Evolutionary conservation across 805 yeast genomes (phyloP), one percentile per base, ranked within the genome.

Genomic region (Candida orba): DNA sequence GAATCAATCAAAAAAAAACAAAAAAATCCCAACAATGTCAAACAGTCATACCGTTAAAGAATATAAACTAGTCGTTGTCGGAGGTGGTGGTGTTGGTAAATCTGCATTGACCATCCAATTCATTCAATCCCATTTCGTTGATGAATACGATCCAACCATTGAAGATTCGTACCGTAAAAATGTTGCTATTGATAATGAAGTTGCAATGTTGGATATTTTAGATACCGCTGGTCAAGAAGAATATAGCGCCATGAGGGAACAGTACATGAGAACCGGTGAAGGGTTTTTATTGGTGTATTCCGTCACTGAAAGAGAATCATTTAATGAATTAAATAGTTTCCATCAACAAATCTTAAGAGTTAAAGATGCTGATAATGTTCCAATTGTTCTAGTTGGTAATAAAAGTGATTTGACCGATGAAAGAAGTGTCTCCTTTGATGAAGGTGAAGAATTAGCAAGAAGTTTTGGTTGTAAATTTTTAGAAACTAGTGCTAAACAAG

Each of bases 151-250:
- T 66, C 99, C 99, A 9, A 93, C 99, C 10, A 93, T 93, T 59
- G 99, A 93, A 66, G 93, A 84, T 58, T 81, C 90, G 1, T 85
- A 84, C 64, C 76, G 96, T 53, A 93, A 93, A 60, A 91, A 85
- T 57, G 84, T 93, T 57, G 79, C 77, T 24, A 79, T 93, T 34
- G 95, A 90, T 61, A 79, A 78, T 46, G 86, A 82, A 59, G 84
- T 79, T 32, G 81, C 86, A 1, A 72, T 85, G 22, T 66, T 84
- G 50, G 99, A 93, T 63, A 89, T 93, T 35, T 75, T 93, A 58
- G 99, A 93, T 65, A 93, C 99, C 18, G 99, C 99, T 2, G 99
- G 99, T 35, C 97, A 90, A 71, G 98, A 91, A 65, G 97, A 90
- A 66, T 90, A 90, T 64, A 78, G 88, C 43, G 95, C 96, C 17